Base-by-base conservation (phyloP, 768 basidiomycete species). In the Trametopsis cervina region DNA sequence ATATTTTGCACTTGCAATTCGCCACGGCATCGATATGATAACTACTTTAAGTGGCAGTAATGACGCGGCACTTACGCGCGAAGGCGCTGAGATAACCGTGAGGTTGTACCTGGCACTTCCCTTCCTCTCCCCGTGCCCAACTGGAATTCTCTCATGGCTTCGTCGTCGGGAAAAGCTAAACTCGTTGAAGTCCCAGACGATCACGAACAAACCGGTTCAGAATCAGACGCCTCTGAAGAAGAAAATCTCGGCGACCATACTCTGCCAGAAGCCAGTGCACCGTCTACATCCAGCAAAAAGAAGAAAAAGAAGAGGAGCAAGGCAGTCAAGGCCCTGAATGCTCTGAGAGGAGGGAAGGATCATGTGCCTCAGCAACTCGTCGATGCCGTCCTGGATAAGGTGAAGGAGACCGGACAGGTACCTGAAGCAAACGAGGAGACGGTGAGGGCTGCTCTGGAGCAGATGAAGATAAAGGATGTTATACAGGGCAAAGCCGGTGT, bases 241-340 rank as follows among this genome's bases (percentile, higher is more conserved):
- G 72, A 65, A 36, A 64, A 63, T 27, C 54, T 61, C 3, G 63
- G 43, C 23, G 51, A 47, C 38, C 42, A 56, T 17, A 49, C 54
- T 11, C 42, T 47, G 10, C 50, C 54, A 4, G 54, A 62, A 33
- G 55, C 59, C 7, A 54, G 62, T 20, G 63, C 63, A 2, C 58
- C 66, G 11, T 62, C 66, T 6, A 60, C 69, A 12, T 59, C 76
- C 4, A 74, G 76, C 27, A 85, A 85, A 68, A 91, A 88, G 72
- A 92, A 88, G 66, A 91, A 92, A 71, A 92, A 90, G 74, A 90
- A 89, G 67, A 86, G 81, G 64, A 81, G 84, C 3, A 91, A 86
- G 61, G 77, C 70, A 20, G 63, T 72, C 49, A 83, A 72, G 52
- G 68, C 69, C 4, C 60, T 81, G 35, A 72, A 72, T 58, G 70